A percentile compares a stretch with the other conserved stretches of the same genome.
phyloP scores from a whole-genome alignment of 2,329 filamentous ascomycete species.

The Alternaria incomplexa region DNA sequence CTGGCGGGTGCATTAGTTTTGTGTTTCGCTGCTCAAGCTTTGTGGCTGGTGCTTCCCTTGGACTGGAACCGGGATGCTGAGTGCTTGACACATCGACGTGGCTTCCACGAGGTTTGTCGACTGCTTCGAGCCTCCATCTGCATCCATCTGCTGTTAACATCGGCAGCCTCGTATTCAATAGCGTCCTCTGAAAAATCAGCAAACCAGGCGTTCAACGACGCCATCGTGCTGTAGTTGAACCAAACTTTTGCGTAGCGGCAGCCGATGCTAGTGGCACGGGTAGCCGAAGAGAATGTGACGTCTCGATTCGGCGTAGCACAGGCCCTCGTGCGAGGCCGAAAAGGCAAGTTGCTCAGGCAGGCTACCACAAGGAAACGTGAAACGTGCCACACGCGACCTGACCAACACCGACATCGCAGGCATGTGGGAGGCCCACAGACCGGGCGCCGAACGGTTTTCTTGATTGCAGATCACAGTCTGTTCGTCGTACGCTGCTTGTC shows the following conservation, averaged over 20 bases:
- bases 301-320: conserved; percentile 1
- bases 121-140: background rate
- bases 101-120: background rate
- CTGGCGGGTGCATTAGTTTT: background rate
- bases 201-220: background rate
- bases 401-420: background rate
- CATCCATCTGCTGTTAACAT: background rate
- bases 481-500: background rate
- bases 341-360: conserved; percentile 5
- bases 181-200: background rate
- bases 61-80: background rate
- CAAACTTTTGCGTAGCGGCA: background rate
- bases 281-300: conserved; percentile 1
- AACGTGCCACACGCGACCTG: conserved; percentile 13
- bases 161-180: background rate
- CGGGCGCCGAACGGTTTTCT: conserved; percentile 8
- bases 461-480: background rate
- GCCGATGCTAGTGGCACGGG: background rate
- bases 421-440: conserved; percentile 2
- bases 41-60: background rate
- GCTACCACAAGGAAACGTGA: conserved; percentile 1
- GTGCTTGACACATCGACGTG: background rate
- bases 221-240: background rate
- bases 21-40: conserved; percentile 3
- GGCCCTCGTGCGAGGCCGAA: conserved; percentile 4